phyloP scores from a whole-genome alignment of 495 filamentous ascomycete genomes.

The Penicillium pulvis region DNA sequence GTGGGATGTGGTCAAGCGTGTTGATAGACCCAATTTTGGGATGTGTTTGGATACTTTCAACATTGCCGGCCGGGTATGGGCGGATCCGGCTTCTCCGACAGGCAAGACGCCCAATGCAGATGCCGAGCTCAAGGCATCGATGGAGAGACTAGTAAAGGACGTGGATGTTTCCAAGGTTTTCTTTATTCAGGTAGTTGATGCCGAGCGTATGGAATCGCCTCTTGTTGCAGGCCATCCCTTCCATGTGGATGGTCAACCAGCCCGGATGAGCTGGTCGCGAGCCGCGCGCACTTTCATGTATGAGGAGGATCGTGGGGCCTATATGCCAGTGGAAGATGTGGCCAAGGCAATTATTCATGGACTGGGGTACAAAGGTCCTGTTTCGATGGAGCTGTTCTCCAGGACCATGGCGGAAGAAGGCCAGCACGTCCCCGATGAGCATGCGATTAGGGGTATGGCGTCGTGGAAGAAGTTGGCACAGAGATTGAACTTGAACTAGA shows the following conservation, averaged over 20 bases:
- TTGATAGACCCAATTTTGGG: slow-evolving; percentile 70
- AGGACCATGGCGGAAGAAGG: slow-evolving; percentile 58
- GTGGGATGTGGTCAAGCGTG: slow-evolving; percentile 63
- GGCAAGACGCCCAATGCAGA: slow-evolving; percentile 60
- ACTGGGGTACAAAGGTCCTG: slow-evolving; percentile 66
- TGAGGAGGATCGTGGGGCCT: slow-evolving; percentile 63
- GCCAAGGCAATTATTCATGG: slow-evolving; percentile 56
- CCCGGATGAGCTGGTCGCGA: slow-evolving; percentile 75
- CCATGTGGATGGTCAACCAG: slow-evolving; percentile 61
- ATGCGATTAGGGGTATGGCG: slow-evolving; percentile 59
- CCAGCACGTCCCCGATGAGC: slow-evolving; percentile 54
- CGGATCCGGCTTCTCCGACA: slow-evolving; percentile 56
- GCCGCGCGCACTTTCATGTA: slow-evolving; percentile 72
- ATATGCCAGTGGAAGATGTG: slow-evolving; percentile 54
- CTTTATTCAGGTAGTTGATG: slow-evolving; percentile 74
- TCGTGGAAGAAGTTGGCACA: slow-evolving; percentile 54
- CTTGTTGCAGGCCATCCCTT: slow-evolving; percentile 60
- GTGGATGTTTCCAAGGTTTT: slow-evolving; percentile 67
- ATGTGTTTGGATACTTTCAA: slow-evolving; percentile 77
- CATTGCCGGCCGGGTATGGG: slow-evolving; percentile 70
- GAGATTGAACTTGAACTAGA: slow-evolving; percentile 10
- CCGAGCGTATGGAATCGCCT: slow-evolving; percentile 57
- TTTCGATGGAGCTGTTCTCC: slow-evolving; percentile 68
- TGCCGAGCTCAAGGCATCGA: slow-evolving; percentile 52
- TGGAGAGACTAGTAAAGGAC: slow-evolving; percentile 52